Percentiles rank a stretch among this genome's conserved stretches.
These are phyloP conservation scores for Neurospora tetrasperma DNA, from an alignment of 495 filamentous ascomycete species.

Conservation along the genomic window DNA sequence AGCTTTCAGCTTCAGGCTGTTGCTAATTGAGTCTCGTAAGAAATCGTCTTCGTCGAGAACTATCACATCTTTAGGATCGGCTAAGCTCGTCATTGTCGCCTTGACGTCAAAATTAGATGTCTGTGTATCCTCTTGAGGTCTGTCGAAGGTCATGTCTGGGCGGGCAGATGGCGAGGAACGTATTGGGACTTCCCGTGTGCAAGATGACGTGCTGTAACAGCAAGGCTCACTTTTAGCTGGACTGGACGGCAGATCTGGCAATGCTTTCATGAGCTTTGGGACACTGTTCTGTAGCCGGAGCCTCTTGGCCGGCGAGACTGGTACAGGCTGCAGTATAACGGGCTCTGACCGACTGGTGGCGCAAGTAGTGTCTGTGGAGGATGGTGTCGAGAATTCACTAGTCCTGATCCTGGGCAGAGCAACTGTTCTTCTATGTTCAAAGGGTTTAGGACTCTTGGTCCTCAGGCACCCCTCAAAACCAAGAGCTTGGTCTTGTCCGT, in stretches of 20 bases:
- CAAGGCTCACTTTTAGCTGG: slow-evolving; percentile 7
- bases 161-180: not conserved
- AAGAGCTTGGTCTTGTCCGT: not conserved
- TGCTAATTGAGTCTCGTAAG: not conserved
- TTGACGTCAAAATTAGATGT: not conserved
- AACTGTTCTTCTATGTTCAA: slow-evolving; percentile 5
- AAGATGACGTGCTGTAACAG: not conserved
- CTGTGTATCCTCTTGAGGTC: not conserved
- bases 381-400: not conserved
- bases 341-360: not conserved
- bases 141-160: not conserved
- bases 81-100: not conserved
- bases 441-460: not conserved
- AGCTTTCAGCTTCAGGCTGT: slow-evolving; percentile 15
- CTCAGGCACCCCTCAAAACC: not conserved
- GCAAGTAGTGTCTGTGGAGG: not conserved
- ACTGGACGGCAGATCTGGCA: slow-evolving; percentile 31
- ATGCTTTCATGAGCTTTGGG: slow-evolving; percentile 40
- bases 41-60: not conserved
- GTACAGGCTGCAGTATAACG: slow-evolving; percentile 33
- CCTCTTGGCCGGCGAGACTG: slow-evolving; percentile 36
- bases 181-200: not conserved
- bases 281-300: slow-evolving; percentile 40
- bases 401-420: slow-evolving; percentile 6
- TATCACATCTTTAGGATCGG: not conserved